These are phyloP conservation scores for Podila clonocystis DNA, from an alignment of 192 early-diverging fungal genomes.

Conservation along the genomic window DNA sequence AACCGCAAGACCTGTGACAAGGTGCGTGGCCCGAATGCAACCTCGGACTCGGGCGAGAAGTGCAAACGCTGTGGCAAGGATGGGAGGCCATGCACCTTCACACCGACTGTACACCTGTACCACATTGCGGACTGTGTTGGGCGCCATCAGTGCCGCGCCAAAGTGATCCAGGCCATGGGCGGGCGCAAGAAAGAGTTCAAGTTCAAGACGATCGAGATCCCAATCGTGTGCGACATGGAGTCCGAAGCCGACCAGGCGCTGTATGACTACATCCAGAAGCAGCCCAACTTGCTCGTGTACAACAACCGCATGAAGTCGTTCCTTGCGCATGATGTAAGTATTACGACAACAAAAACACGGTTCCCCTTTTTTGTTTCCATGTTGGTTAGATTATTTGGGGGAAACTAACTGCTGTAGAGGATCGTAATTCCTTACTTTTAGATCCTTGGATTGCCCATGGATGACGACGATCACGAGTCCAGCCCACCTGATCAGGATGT, in stretches of 20 bases:
- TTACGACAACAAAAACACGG: not conserved
- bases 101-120: conserved; percentile 45
- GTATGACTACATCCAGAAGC: conserved; percentile 43
- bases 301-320: conserved; percentile 51
- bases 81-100: conserved; percentile 43
- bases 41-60: conserved; percentile 32
- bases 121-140: conserved; percentile 52
- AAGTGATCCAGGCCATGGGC: conserved; percentile 50
- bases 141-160: conserved; percentile 49
- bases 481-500: conserved; percentile 21
- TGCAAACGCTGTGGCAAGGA: conserved; percentile 49
- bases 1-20: conserved; percentile 52
- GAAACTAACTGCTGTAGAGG: too few species aligned
- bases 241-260: conserved; percentile 40
- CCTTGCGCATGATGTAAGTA: conserved; percentile 43
- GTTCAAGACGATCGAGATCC: conserved; percentile 50
- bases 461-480: conserved; percentile 31
- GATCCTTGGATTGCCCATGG: conserved; percentile 44
- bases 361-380: too few species aligned
- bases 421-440: not conserved
- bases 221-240: conserved; percentile 47
- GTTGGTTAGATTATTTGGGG: too few species aligned
- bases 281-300: conserved; percentile 45
- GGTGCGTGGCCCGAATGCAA: conserved; percentile 20
- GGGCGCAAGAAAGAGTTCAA: conserved; percentile 51